Evolutionary conservation across 2,329 filamentous ascomycete genomes (phyloP).

Genomic region (Aplosporella prunicola): DNA sequence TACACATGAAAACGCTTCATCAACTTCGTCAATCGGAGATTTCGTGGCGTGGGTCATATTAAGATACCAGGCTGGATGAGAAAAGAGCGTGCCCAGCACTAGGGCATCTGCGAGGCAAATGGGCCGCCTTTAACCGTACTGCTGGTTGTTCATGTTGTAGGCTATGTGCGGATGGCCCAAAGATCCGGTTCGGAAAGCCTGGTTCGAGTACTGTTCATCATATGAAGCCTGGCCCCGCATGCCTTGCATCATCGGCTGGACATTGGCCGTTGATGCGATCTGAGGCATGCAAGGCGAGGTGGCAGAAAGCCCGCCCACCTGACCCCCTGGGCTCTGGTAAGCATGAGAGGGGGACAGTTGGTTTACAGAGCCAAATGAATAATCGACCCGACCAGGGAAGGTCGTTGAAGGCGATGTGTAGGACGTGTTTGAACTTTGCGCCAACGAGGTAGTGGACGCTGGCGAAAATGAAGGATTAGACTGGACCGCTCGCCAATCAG

Average conservation of each 20-base stretch:
- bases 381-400: slow-evolving; percentile 8
- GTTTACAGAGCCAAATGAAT: slow-evolving; percentile 5
- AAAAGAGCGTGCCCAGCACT: neutral
- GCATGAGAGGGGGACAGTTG: slow-evolving; percentile 6
- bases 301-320: slow-evolving; percentile 3
- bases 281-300: slow-evolving; percentile 6
- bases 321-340: slow-evolving; percentile 5
- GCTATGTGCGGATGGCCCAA: slow-evolving; percentile 8
- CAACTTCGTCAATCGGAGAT: slow-evolving; percentile 3
- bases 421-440: slow-evolving; percentile 6
- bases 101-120: neutral
- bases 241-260: slow-evolving; percentile 6
- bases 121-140: slow-evolving; percentile 3
- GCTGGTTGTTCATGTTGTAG: slow-evolving; percentile 5
- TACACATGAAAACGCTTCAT: slow-evolving; percentile 7
- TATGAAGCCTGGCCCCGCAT: slow-evolving; percentile 3
- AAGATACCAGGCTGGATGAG: slow-evolving; percentile 1
- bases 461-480: slow-evolving; percentile 7
- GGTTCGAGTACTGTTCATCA: slow-evolving; percentile 4
- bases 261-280: neutral
- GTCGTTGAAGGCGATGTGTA: slow-evolving; percentile 6
- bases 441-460: slow-evolving; percentile 5
- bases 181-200: slow-evolving; percentile 3
- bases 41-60: slow-evolving; percentile 1
- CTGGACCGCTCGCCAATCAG: slow-evolving; percentile 8